A percentile compares a stretch with the other conserved stretches of the same genome.
phyloP scores from a whole-genome alignment of 345 rosid genomes.

The Melaleuca alternifolia region DNA sequence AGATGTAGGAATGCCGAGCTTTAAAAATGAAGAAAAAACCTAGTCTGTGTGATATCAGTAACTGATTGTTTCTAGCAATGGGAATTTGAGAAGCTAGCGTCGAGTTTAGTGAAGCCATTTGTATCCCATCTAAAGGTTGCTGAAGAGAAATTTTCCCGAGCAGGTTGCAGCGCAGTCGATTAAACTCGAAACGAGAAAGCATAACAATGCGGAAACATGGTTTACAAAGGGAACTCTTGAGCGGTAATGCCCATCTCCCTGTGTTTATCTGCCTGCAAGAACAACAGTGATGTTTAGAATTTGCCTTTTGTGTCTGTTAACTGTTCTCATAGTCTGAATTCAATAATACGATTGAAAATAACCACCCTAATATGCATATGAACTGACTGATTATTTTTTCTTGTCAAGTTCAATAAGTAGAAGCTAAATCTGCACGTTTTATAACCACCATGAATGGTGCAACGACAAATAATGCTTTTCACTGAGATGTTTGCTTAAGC shows the following conservation, averaged over 20 bases:
- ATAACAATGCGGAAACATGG: too few species aligned
- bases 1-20: not conserved
- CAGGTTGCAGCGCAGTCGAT: too few species aligned
- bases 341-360: not conserved
- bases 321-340: not conserved
- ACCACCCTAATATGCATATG: not conserved
- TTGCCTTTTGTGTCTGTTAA: not conserved
- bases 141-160: too few species aligned
- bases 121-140: too few species aligned
- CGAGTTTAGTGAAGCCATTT: constrained; percentile 78
- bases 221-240: constrained; percentile 92
- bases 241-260: constrained; percentile 40
- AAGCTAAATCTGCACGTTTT: not conserved
- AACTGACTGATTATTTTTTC: not conserved
- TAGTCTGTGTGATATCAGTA: too few species aligned
- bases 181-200: too few species aligned
- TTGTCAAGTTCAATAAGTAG: not conserved
- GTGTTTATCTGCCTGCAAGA: not conserved
- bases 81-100: constrained; percentile 78
- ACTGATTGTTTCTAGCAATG: constrained; percentile 61
- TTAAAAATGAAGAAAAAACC: too few species aligned
- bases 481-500: not conserved
- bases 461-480: not conserved
- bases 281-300: not conserved
- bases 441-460: not conserved